A percentile compares a stretch with the other conserved stretches of the same genome.
Conservation (phyloP, 2,329 filamentous ascomycete species). For the Lecanicillium sp. region DNA sequence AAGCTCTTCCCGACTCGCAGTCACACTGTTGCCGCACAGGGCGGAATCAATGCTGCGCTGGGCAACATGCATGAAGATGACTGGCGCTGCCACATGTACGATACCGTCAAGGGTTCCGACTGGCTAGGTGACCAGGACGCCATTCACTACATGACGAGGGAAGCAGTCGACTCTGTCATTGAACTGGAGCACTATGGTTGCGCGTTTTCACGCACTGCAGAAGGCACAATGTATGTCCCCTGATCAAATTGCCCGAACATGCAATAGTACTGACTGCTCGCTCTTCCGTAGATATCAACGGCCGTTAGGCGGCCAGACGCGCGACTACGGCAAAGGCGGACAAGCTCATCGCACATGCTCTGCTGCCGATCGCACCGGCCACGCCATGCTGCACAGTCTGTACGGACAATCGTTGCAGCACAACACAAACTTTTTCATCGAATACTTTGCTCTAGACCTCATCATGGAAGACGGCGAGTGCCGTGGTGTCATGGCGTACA, state of each 20-base stretch:
- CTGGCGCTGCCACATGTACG: constrained; percentile 99
- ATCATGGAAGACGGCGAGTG: constrained; percentile 97
- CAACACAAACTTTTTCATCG: constrained; percentile 99
- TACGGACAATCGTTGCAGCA: constrained; percentile 94
- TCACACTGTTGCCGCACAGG: constrained; percentile 75
- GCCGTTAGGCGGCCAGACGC: constrained; percentile 94
- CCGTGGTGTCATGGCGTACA: constrained; percentile 93
- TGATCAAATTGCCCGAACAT: too few species aligned
- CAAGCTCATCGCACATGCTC: constrained; percentile 96
- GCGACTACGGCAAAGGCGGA: constrained; percentile 89
- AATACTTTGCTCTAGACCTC: constrained; percentile 94
- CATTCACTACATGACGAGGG: constrained; percentile 77
- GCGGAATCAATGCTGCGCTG: constrained; percentile 80
- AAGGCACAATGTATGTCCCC: constrained; percentile 88
- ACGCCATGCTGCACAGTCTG: constrained; percentile 93
- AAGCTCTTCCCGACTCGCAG: constrained; percentile 82
- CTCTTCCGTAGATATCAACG: constrained; percentile 67
- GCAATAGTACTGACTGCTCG: too few species aligned
- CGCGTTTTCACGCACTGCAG: constrained; percentile 56
- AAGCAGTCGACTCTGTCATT: constrained; percentile 62
- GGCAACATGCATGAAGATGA: constrained; percentile 98
- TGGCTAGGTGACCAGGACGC: constrained; percentile 94
- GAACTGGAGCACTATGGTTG: constrained; percentile 62
- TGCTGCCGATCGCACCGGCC: constrained; percentile 90
- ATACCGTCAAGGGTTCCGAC: constrained; percentile 95